Evolutionary conservation across 768 basidiomycete species (phyloP).

Genomic region (Pleurotus sapidus): DNA sequence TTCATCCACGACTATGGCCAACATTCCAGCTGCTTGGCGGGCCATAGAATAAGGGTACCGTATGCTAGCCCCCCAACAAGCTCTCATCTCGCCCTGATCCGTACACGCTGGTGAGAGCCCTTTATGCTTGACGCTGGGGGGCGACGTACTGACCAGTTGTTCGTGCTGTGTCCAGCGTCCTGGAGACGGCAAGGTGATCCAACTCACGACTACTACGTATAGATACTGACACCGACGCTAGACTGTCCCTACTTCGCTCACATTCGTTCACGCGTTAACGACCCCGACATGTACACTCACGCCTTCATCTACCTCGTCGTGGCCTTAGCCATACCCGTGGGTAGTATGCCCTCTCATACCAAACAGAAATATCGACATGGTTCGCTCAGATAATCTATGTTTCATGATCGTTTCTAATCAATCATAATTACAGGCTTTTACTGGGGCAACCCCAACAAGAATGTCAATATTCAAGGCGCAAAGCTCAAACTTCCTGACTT

Average conservation of each 20-base stretch:
- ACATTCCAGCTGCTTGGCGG: no score
- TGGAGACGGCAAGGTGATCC: neutral
- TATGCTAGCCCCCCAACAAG: no score
- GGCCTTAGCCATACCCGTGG: neutral
- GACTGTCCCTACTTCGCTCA: neutral
- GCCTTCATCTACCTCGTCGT: neutral
- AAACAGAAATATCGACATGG: neutral
- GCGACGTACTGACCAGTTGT: neutral
- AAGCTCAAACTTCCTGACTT: neutral
- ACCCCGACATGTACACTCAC: slow-evolving; percentile 1
- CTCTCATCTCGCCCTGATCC: no score
- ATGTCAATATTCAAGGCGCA: no score
- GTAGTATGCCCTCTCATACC: neutral
- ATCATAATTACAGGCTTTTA: no score
- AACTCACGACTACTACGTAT: no score
- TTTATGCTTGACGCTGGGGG: neutral
- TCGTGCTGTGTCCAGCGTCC: neutral
- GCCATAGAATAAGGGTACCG: no score
- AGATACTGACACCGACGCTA: neutral
- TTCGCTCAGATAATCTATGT: no score
- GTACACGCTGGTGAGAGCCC: neutral
- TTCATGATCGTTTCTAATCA: neutral
- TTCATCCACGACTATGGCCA: no score
- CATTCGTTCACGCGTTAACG: neutral
- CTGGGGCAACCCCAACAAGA: no score